phyloP scores from a whole-genome alignment of 768 basidiomycete genomes.

The Hygrophoropsis aurantiaca region DNA sequence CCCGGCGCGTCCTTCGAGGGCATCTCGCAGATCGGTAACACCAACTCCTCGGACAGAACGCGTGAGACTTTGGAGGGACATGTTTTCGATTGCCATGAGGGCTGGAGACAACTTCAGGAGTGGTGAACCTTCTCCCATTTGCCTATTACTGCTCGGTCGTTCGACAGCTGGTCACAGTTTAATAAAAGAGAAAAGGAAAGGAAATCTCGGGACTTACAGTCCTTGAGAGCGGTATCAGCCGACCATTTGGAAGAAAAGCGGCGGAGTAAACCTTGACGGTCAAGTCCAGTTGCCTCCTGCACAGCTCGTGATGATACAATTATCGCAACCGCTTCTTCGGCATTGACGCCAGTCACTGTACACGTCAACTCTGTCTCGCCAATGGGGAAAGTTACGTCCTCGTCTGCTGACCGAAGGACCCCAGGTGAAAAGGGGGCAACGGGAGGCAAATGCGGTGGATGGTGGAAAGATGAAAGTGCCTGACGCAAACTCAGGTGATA shows the following conservation, averaged over 20 bases:
- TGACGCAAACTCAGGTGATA: constrained; percentile 17
- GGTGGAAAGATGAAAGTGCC: constrained; percentile 47
- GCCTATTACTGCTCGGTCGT: constrained; percentile 51
- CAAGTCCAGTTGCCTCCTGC: constrained; percentile 64
- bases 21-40: constrained; percentile 85
- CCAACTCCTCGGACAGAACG: constrained; percentile 80
- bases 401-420: constrained; percentile 43
- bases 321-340: constrained; percentile 52
- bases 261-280: constrained; percentile 52
- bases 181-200: constrained; percentile 11
- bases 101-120: constrained; percentile 81
- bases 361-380: constrained; percentile 16
- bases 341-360: constrained; percentile 47
- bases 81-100: constrained; percentile 88
- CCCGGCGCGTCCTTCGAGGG: constrained; percentile 81
- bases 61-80: constrained; percentile 82
- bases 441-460: constrained; percentile 36
- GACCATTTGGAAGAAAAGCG: constrained; percentile 68
- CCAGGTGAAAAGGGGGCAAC: constrained; percentile 36
- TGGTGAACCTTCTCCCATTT: constrained; percentile 70
- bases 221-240: constrained; percentile 67
- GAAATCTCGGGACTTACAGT: constrained; percentile 54
- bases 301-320: constrained; percentile 53
- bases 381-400: constrained; percentile 42
- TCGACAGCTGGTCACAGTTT: constrained; percentile 49